Base-by-base conservation (phyloP, 2,329 filamentous ascomycete species). In the Didymella segeticola region DNA sequence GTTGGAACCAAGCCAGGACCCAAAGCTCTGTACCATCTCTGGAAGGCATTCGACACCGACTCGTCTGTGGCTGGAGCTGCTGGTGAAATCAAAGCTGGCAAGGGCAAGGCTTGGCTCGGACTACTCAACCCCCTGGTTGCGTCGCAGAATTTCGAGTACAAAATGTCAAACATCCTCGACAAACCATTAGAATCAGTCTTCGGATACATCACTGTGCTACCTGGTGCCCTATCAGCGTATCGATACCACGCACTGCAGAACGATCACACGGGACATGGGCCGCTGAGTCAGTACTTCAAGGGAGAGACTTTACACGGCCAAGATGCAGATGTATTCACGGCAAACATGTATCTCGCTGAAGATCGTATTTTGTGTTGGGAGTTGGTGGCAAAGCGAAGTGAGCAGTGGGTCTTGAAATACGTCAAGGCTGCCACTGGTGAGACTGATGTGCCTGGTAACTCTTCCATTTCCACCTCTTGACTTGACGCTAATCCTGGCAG, bases 141-240 rank as follows among this genome's bases (percentile, higher is more conserved):
- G 0, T 96, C 92, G 38, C 95, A 99, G 69, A 99, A 99, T 73
- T 99, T 99, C 64, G 95, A 99, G 79, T 99, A 99, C 81, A 99
- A 99, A 77, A 97, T 99, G 91, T 96, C 92, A 33, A 99, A 99
- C 68, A 99, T 99, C 67, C 82, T 99, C 22, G 95, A 99, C 74
- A 99, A 99, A 75, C 95, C 95, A 0, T 80, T 99, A 2, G 95
- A 99, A 74, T 96, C 91, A 0, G 93, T 96, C 0, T 99, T 99
- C 73, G 95, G 95, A 2, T 99, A 98, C 72, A 99, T 99, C 64
- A 98, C 93, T 5, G 95, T 99, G 64, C 79, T 99, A 61, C 96
- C 95, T 0, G 96, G 95, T 75, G 95, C 95, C 0, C 83, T 99
- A 46, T 96, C 91, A 71, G 95, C 95, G 1, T 99, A 99, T 73